Base-by-base conservation (phyloP, 1,284 basidiomycete genomes). In the Pseudozyma thailandica region DNA sequence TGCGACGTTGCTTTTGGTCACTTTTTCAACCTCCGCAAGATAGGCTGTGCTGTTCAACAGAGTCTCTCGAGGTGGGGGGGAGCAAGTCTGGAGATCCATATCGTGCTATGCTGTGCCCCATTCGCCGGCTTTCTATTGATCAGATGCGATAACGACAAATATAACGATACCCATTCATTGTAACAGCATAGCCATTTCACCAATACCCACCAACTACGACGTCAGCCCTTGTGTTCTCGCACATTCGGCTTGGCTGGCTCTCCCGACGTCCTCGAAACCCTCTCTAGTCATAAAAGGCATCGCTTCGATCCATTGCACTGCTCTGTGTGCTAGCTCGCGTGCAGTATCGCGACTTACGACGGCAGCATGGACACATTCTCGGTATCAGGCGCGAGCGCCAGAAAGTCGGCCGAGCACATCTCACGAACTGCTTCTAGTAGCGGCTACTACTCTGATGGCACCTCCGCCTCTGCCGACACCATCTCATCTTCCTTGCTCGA, bases 401-500 rank as follows among this genome's bases (percentile, higher is more conserved):
- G 66, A 21, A 70, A 60, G 53, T 70, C 66, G 5, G 38, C 43
- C 3, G 66, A 70, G 27, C 49, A 63, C 42, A 38, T 48, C 37
- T 60, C 66, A 18, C 51, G 66, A 16, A 45, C 60, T 6, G 66
- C 60, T 15, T 70, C 66, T 16, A 64, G 66, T 50, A 63, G 51
- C 39, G 66, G 66, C 60, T 54, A 63, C 42, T 42, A 63, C 23
- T 59, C 60, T 6, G 60, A 70, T 25, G 53, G 58, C 38, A 45
- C 55, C 20, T 28, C 49, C 18, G 47, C 71, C 16, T 62, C 69
- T 3, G 72, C 72, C 6, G 46, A 56, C 28, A 71, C 72, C 26
- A 59, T 79, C 25, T 66, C 76, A 1, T 50, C 44, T 21, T 64
- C 69, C 8, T 58, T 81, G 15, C 65, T 74, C 28, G 74, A 76